These are phyloP conservation scores for Wickerhamomyces hampshirensis DNA, from an alignment of 805 yeast species.

Conservation along the genomic window DNA sequence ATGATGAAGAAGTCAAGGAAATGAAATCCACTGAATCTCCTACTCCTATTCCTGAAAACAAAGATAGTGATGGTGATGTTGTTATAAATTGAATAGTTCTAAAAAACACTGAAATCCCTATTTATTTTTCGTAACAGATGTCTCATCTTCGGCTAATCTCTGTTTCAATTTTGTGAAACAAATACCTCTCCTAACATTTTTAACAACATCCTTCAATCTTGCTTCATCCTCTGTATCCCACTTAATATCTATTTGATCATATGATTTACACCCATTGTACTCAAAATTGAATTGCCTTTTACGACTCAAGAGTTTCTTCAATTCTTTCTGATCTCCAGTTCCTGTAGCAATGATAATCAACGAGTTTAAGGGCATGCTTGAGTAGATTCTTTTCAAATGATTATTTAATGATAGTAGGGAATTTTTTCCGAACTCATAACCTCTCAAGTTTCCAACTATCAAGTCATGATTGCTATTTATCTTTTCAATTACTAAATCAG, in stretches of 20 bases:
- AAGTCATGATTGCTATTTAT: constrained; percentile 30
- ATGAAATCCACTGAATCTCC: constrained; percentile 10
- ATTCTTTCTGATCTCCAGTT: constrained; percentile 49
- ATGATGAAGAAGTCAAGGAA: not conserved
- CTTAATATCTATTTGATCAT: constrained; percentile 37
- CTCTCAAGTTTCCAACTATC: constrained; percentile 51
- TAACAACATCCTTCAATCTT: constrained; percentile 42
- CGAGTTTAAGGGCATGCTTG: constrained; percentile 51
- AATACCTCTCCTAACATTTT: constrained; percentile 55
- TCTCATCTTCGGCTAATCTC: too few relatives aligned
- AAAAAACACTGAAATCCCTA: too few relatives aligned
- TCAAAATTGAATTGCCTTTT: constrained; percentile 39
- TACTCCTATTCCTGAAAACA: constrained; percentile 1
- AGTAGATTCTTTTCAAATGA: constrained; percentile 45
- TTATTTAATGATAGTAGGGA: constrained; percentile 31
- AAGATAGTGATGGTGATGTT: constrained; percentile 22
- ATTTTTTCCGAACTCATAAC: constrained; percentile 28
- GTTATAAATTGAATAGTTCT: constrained; percentile 4
- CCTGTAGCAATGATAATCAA: constrained; percentile 59
- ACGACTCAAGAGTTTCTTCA: constrained; percentile 40
- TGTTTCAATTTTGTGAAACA: constrained; percentile 52
- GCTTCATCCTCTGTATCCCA: constrained; percentile 51
- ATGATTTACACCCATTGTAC: constrained; percentile 34
- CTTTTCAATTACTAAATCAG: constrained; percentile 32
- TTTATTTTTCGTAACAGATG: too few relatives aligned